Percentiles rank a stretch among this genome's conserved stretches.
phyloP scores from a whole-genome alignment of 306 rosid species.

The Vachellia pachyceras region DNA sequence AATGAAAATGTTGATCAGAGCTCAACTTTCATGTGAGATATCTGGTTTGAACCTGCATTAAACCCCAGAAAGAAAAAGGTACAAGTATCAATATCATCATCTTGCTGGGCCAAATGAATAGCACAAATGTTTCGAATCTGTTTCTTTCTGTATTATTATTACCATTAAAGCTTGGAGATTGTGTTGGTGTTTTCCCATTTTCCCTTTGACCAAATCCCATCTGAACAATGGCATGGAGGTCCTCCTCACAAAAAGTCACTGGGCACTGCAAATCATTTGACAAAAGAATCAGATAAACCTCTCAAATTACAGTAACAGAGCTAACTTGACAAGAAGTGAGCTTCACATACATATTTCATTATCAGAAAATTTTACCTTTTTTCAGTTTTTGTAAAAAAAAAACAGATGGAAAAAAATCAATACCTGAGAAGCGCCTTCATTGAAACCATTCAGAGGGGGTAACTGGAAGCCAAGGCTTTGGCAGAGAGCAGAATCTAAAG shows the following conservation, averaged over 20 bases:
- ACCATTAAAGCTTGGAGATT: constrained; percentile 66
- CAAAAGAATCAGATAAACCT: constrained; percentile 29
- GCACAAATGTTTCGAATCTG: constrained; percentile 5
- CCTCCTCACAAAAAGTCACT: constrained; percentile 73
- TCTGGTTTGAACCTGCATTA: constrained; percentile 70
- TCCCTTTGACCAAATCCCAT: constrained; percentile 83
- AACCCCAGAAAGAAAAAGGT: neutral
- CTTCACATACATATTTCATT: neutral
- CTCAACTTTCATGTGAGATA: constrained; percentile 60
- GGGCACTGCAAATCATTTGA: constrained; percentile 56
- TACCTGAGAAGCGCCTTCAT: constrained; percentile 65
- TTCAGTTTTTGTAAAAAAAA: no score
- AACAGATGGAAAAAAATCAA: neutral
- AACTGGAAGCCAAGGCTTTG: constrained; percentile 70
- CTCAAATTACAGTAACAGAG: constrained; percentile 2
- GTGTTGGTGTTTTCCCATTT: constrained; percentile 52
- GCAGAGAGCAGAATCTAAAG: constrained; percentile 58
- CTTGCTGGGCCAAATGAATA: constrained; percentile 34
- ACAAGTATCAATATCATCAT: constrained; percentile 10
- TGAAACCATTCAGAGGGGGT: constrained; percentile 54
- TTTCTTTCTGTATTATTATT: constrained; percentile 36
- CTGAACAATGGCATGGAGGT: constrained; percentile 79
- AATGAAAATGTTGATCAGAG: constrained; percentile 13
- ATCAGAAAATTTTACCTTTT: neutral
- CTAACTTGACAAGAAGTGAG: neutral